phyloP scores from a whole-genome alignment of 1,139 yeast species.

The Lodderomyces theae region DNA sequence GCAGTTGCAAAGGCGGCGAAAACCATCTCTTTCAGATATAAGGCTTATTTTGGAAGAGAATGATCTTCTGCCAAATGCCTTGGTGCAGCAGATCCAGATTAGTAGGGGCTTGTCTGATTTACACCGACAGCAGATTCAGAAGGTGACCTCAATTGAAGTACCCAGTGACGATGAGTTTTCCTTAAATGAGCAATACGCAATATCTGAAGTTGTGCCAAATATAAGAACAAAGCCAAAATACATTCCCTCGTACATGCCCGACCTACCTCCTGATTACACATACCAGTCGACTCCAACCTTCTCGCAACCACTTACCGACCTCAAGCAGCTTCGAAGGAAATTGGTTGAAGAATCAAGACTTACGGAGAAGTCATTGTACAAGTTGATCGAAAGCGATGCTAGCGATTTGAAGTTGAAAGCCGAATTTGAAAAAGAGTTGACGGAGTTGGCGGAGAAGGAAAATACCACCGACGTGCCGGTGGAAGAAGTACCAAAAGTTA shows the following conservation, averaged over 20 bases:
- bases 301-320: constrained; percentile 64
- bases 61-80: constrained; percentile 40
- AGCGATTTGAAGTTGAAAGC: constrained; percentile 25
- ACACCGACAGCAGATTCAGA: neutral
- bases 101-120: constrained; percentile 8
- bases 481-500: constrained; percentile 2
- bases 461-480: neutral
- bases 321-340: constrained; percentile 64
- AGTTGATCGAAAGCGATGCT: constrained; percentile 48
- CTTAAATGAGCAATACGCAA: constrained; percentile 45
- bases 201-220: constrained; percentile 55
- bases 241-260: constrained; percentile 77
- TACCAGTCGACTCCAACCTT: constrained; percentile 73
- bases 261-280: constrained; percentile 90
- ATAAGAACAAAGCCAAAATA: constrained; percentile 47
- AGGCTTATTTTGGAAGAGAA: constrained; percentile 46
- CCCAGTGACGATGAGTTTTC: neutral
- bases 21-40: constrained; percentile 60
- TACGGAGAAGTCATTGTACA: constrained; percentile 74
- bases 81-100: constrained; percentile 39
- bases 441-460: constrained; percentile 10
- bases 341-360: constrained; percentile 76
- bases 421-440: constrained; percentile 23
- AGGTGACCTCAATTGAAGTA: neutral
- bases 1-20: constrained; percentile 64